phyloP scores from a whole-genome alignment of 164 flowering plant genomes.

The Aristolochia californica region DNA sequence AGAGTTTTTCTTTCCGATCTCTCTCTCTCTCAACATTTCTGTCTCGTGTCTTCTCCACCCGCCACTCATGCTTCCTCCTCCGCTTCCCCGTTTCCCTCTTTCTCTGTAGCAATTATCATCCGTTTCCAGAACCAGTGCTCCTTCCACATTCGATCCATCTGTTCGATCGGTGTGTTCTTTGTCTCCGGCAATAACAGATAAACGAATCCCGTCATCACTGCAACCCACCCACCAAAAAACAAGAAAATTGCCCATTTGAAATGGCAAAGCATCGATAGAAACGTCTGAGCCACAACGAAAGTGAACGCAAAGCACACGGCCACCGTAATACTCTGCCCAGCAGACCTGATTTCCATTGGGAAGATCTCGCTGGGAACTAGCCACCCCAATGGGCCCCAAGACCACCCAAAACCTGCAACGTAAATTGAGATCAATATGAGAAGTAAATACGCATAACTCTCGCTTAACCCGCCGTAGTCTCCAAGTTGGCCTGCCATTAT shows the following conservation, averaged over 20 bases:
- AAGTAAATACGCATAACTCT: conserved; percentile 10
- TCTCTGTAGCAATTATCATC: conserved; percentile 2
- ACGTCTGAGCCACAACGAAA: conserved; percentile 19
- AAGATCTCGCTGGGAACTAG: conserved; percentile 25
- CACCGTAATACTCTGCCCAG: conserved; percentile 18
- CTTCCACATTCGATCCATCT: conserved; percentile 19
- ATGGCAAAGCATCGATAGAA: conserved; percentile 21
- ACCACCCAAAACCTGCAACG: conserved; percentile 17
- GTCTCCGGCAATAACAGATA: conserved; percentile 22
- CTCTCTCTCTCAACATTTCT: no score
- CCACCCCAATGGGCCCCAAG: conserved; percentile 27
- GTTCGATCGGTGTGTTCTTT: conserved; percentile 17
- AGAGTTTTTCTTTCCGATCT: background rate
- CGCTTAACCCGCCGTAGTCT: conserved; percentile 12
- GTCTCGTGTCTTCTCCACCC: background rate
- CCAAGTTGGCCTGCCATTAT: conserved; percentile 16
- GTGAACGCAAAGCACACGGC: conserved; percentile 18
- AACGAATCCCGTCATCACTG: conserved; percentile 19
- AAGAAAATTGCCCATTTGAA: conserved; percentile 22
- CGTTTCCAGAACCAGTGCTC: conserved; percentile 21
- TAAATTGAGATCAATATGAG: conserved; percentile 15
- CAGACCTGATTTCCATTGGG: conserved; percentile 21
- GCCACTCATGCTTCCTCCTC: background rate
- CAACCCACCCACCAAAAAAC: conserved; percentile 28
- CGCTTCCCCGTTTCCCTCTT: background rate